Evolutionary conservation across 257 asterid genomes (phyloP), one percentile per base, ranked within the genome.

Genomic region (Linaria vulgaris): DNA sequence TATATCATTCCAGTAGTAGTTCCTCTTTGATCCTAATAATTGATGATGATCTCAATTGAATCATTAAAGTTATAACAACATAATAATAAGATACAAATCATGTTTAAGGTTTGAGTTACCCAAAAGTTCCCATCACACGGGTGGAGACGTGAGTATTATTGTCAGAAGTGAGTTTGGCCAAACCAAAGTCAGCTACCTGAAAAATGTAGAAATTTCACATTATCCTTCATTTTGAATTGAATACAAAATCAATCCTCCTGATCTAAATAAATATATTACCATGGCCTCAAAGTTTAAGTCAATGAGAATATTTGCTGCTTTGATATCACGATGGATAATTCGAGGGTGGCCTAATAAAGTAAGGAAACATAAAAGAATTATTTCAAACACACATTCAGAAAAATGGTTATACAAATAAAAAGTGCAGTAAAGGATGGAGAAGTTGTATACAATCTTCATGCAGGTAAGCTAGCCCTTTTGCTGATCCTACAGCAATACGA

Each of bases 111-210:
- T 39, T 11, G 48, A 72, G 76, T 69, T 63, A 85, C 98, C 98
- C 98, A 19, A 92, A 89, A 54, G 98, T 92, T 69, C 98, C 98
- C 98, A 89, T 91, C n/a, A 91, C 96, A 3, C 98, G 98, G 0
- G 98, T 92, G 9, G 97, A 92, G 52, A 92, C 95, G 59, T 92
- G 98, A 73, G 97, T 92, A 60, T 69, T 44, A 67, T 85, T 88
- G 25, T 87, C 98, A 9, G 96, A 79, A 23, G 98, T 72, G 56
- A 91, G 96, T 64, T 91, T 91, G 15, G 98, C 98, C 83, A 91
- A 76, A 52, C 98, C 98, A 31, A 91, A 91, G 80, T 91, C 97
- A 30, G 98, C 96, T 74, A 92, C 98, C 98, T 92, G 68, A 23
- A 70, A 3, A 67, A 59, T 10, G 45, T 27, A 64, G 23, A 46